Base-by-base conservation (phyloP, 805 yeast species). In the Lipomyces oligophaga region DNA sequence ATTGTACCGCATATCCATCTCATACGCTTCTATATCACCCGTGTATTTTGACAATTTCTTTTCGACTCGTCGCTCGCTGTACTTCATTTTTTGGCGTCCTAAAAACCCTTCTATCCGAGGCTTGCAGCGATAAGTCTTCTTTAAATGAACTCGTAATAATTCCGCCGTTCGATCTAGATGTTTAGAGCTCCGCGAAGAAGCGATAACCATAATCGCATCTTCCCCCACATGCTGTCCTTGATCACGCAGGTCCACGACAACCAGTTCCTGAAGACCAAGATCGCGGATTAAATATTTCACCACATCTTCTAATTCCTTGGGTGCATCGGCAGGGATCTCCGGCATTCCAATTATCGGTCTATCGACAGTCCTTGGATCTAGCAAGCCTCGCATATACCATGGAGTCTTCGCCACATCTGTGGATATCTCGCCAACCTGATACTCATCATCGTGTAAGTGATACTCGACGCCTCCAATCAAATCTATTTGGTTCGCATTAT, bases 121-220 rank as follows among this genome's bases (percentile, higher is more conserved):
- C 1, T 74, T 54, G 1, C 63, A 61, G 7, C 67, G 63, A 45
- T 65, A 68, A 5, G 69, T 67, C 31, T 74, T 75, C 61, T 89
- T 89, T 34, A 87, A 61, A 60, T 71, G 71, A 22, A 71, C 70
- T 40, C 77, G 69, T 31, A 88, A 66, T 54, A 79, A 81, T 13
- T 68, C 67, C 2, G 84, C 78, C 1, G 94, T 87, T 52, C 80
- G 81, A 54, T 75, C 79, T 19, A 87, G 67, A 66, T 89, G 97
- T 52, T 77, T 80, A 31, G 79, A 76, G 25, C 89, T 79, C 62
- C 81, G 83, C 3, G 95, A 96, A 0, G 93, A 77, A 16, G 81
- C 76, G 0, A 90, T 67, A 4, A 90, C 67, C 73, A 80, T 75
- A 46, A 76, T 45, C 28, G 69, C 64, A 52, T 69, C 59, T 1